Percentiles rank a stretch among this genome's conserved stretches.
Evolutionary conservation across 2,329 filamentous ascomycete species (phyloP).

Genomic region (Neonectria coccinea): DNA sequence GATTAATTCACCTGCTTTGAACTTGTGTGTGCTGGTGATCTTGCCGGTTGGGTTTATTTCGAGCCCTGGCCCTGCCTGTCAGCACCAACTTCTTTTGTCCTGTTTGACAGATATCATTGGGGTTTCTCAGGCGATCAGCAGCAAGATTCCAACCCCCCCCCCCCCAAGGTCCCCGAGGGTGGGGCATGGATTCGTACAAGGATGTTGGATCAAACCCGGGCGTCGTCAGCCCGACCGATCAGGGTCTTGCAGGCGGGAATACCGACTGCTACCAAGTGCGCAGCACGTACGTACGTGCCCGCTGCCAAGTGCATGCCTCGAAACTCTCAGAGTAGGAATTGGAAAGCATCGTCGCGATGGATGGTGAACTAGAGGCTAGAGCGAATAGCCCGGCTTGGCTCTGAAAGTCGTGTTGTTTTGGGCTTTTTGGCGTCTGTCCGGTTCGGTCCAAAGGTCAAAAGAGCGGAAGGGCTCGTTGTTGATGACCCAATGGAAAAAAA

Average conservation of each 20-base stretch:
- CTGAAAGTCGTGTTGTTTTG: not conserved
- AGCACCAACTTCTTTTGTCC: slow-evolving; percentile 13
- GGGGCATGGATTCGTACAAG: slow-evolving; percentile 20
- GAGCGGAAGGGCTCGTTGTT: not conserved
- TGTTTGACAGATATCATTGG: not conserved
- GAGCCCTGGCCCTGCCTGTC: slow-evolving; percentile 22
- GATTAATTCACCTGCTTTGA: not conserved
- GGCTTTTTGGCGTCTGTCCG: not conserved
- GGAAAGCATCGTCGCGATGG: not conserved
- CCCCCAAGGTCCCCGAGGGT: slow-evolving; percentile 29
- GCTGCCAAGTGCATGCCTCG: too few species aligned
- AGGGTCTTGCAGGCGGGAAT: slow-evolving; percentile 26
- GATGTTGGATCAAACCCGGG: slow-evolving; percentile 26
- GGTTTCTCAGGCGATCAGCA: slow-evolving; percentile 24
- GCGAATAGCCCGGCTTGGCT: not conserved
- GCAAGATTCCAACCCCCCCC: not conserved
- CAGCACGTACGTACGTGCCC: too few species aligned
- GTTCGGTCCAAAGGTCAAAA: not conserved
- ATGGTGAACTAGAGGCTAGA: not conserved
- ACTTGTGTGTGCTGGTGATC: slow-evolving; percentile 8
- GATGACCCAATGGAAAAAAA: not conserved
- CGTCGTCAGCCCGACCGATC: slow-evolving; percentile 44
- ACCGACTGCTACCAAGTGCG: not conserved
- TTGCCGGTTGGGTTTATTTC: not conserved
- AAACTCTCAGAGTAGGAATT: not conserved